phyloP scores from a whole-genome alignment of 148 eudicot species.

The Rheum nobile region DNA sequence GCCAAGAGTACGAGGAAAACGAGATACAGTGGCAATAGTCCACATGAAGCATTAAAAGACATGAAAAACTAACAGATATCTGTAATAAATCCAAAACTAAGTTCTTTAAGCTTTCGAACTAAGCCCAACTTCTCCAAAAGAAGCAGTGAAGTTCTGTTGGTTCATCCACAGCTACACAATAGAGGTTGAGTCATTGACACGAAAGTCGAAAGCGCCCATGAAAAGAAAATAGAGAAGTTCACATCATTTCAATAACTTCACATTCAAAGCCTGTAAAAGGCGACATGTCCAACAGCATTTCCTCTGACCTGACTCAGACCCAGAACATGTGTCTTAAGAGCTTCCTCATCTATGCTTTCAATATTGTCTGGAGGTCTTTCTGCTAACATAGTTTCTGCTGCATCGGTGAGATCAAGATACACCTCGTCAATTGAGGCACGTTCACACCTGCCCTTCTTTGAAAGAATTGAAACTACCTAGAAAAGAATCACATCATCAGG shows the following conservation, averaged over 20 bases:
- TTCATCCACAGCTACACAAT: neutral
- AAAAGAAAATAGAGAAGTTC: neutral
- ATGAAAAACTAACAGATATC: neutral
- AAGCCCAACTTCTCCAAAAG: neutral
- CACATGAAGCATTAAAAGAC: neutral
- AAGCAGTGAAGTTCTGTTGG: neutral
- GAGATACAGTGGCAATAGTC: neutral
- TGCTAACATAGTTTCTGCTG: constrained; percentile 69
- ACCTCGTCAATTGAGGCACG: constrained; percentile 98
- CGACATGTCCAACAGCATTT: neutral
- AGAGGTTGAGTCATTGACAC: neutral
- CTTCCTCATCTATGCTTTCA: constrained; percentile 60
- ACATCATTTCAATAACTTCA: neutral
- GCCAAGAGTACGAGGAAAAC: neutral
- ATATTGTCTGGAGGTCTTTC: constrained; percentile 53
- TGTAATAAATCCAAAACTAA: neutral
- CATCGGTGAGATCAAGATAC: constrained; percentile 88
- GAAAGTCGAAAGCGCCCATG: neutral
- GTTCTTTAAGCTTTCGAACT: neutral
- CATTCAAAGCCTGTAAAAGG: neutral
- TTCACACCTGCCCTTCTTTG: constrained; percentile 82
- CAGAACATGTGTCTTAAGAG: constrained; percentile 67
- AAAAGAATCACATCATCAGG: constrained; percentile 13
- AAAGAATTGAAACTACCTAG: constrained; percentile 85
- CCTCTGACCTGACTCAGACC: constrained; percentile 54